These are phyloP conservation scores for Alopecurus myosuroides DNA, from an alignment of 176 grass and related monocot species.

Conservation along the genomic window DNA sequence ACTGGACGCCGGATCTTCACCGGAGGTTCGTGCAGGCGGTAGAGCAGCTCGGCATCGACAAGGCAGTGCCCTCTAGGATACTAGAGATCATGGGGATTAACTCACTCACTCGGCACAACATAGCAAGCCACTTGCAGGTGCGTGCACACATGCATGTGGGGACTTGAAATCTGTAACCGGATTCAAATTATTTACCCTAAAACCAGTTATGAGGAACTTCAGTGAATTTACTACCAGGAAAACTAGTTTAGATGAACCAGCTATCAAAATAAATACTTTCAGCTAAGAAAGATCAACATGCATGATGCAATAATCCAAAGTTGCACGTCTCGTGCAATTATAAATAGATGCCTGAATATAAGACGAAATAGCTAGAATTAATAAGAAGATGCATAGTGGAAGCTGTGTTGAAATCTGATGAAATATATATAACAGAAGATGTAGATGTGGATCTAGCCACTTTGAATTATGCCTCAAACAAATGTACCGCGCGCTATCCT, in stretches of 20 bases:
- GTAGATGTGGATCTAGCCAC: background rate
- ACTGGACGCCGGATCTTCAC: constrained; percentile 94
- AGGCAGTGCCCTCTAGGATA: constrained; percentile 92
- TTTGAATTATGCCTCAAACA: background rate
- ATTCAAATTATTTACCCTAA: background rate
- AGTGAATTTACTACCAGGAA: background rate
- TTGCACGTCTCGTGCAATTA: background rate
- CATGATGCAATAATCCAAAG: background rate
- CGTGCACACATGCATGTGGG: background rate
- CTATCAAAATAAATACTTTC: background rate
- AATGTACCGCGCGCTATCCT: background rate
- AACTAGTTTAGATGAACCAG: background rate
- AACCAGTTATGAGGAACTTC: background rate
- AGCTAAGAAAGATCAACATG: background rate
- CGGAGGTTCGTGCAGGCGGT: constrained; percentile 86
- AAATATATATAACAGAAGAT: background rate
- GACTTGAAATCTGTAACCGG: background rate
- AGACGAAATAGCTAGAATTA: background rate
- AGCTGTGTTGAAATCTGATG: background rate
- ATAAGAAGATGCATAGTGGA: background rate
- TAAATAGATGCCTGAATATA: background rate
- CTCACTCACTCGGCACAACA: constrained; percentile 87
- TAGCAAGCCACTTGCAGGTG: constrained; percentile 93
- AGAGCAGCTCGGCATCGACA: constrained; percentile 87
- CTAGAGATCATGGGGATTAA: constrained; percentile 91